Conservation (phyloP, 1,284 basidiomycete species). For the Xerocomus minutiporus region DNA sequence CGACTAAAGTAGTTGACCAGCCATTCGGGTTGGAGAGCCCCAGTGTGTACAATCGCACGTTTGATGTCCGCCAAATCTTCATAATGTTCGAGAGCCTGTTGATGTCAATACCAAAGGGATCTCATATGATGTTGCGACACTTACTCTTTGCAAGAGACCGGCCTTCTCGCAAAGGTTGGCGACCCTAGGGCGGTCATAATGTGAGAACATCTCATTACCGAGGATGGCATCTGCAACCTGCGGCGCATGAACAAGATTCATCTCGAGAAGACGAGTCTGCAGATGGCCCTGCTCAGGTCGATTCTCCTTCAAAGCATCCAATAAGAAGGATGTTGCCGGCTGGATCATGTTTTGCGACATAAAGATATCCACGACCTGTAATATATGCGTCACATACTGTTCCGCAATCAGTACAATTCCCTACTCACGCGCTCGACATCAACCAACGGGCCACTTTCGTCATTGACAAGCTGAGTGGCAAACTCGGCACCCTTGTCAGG, state of each 20-base stretch:
- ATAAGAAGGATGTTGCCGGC: slow-evolving; percentile 95
- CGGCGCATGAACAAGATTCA: slow-evolving; percentile 97
- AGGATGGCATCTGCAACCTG: slow-evolving; percentile 99
- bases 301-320: slow-evolving; percentile 99
- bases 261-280: slow-evolving; percentile 95
- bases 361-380: slow-evolving; percentile 92
- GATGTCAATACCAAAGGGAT: slow-evolving; percentile 11
- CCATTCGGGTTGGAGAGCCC: slow-evolving; percentile 90
- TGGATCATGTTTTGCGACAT: slow-evolving; percentile 99
- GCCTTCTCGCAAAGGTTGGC: slow-evolving; percentile 99
- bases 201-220: slow-evolving; percentile 97
- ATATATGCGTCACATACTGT: slow-evolving; percentile 7
- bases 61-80: slow-evolving; percentile 98
- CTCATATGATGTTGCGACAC: slow-evolving; percentile 23
- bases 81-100: slow-evolving; percentile 95
- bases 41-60: slow-evolving; percentile 93
- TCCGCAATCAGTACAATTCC: background rate
- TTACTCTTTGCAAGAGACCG: slow-evolving; percentile 86
- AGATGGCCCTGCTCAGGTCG: slow-evolving; percentile 95
- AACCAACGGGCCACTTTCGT: slow-evolving; percentile 88
- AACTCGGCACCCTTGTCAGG: slow-evolving; percentile 99
- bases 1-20: slow-evolving; percentile 97
- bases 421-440: slow-evolving; percentile 82
- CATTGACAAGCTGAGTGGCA: slow-evolving; percentile 91
- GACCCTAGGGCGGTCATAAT: slow-evolving; percentile 95